Evolutionary conservation across 805 yeast species (phyloP), one percentile per base, ranked within the genome.

Genomic region (Myxozyma kluyveri): DNA sequence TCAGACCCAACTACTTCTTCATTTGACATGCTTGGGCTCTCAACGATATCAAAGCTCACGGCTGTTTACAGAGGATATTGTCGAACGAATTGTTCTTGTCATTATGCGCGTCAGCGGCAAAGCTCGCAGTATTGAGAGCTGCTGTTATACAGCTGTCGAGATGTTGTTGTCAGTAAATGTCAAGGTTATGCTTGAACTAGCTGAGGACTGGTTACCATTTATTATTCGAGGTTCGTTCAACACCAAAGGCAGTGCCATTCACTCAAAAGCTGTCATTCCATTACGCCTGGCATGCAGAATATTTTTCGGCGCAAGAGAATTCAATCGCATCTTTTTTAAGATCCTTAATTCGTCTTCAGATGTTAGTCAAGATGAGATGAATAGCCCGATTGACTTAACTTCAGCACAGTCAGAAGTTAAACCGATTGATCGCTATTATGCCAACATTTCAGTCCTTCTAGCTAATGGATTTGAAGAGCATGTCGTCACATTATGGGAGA

Each of bases 181-280:
- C 4, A 14, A 29, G 10, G 7, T 47, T 1, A 56, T 56, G 60
- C 54, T 54, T 7, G 37, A 26, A 9, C 37, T 42, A 1, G 52
- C 56, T 21, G n/a, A 31, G 2, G 54, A 43, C 21, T 56, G 60
- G 60, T 33, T 56, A n/a, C 59, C 60, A 9, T 19, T 31, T 3
- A 36, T 39, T 7, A 19, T 56, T n/a, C 19, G 33, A 1, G 42
- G 45, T n/a, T 17, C 43, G 10, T 56, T 56, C 31, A 42, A 51
- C 29, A 24, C 43, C 3, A 26, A 31, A 2, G 33, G 33, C 14
- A 48, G 52, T 14, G 47, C 40, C 21, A 33, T 49, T 9, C 60
- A 49, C 14, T 14, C 47, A 7, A 40, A 49, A 23, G 60, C 59
- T 3, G 29, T 47, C 29, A 10, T 22, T 3, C 45, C 55, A 1